Base-by-base conservation (phyloP, 805 yeast genomes). In the Cyberlindnera xylosilytica region DNA sequence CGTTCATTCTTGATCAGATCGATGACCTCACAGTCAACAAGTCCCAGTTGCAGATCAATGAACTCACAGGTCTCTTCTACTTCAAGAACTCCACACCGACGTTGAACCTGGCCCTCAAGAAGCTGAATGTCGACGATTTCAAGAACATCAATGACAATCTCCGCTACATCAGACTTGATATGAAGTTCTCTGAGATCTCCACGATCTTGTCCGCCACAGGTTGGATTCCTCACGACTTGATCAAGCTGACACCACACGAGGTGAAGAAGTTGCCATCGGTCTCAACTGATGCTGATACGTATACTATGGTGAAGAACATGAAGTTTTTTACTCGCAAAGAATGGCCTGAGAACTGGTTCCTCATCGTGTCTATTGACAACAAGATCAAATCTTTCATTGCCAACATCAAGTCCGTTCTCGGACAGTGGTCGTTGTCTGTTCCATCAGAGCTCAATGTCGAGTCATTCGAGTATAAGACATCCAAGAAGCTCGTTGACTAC, bases 151-250 rank as follows among this genome's bases (percentile, higher is more conserved):
- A 57, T 34, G 46, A 45, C 3, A 55, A 53, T 16, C 35, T 57
- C 22, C 45, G 46, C 13, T 16, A 46, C 8, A 42, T 56, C 5
- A 49, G 57, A 30, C 34, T 42, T 4, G 52, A 51, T 18, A 29
- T 47, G 16, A 51, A 51, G 33, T 46, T 54, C 20, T 65, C 69
- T 34, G 83, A 81, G 44, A 65, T 81, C 22, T 63, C 75, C 11
- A 72, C 77, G 8, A 70, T 81, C 46, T 72, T 87, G 41, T 66
- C 70, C 28, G 82, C 87, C 0, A 74, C 81, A 0, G 86, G 82
- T 22, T 86, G 93, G 93, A 70, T 77, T 6, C 65, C 69, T n/a
- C 76, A 76, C 49, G 77, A 74, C 31, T 70, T 76, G 31, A 69
- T 84, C 36, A 68, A 63, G 24, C 53, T 85, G 22, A 64, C 70